Evolutionary conservation across 2,329 filamentous ascomycete species (phyloP).

Genomic region (Epicoccum nigrum): DNA sequence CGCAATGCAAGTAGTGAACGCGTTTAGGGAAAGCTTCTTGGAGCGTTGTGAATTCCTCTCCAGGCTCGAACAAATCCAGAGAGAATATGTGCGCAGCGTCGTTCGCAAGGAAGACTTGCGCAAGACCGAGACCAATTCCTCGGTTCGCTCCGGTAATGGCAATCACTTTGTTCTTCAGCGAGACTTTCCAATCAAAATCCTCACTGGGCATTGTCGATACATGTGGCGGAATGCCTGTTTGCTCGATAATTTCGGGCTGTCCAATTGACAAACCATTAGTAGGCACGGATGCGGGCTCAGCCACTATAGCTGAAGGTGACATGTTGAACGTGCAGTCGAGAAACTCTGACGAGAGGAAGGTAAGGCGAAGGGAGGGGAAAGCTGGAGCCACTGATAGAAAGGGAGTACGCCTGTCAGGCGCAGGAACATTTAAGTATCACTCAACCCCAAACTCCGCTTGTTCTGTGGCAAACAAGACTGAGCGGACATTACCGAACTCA

Average conservation of each 20-base stretch:
- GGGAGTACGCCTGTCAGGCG: constrained; percentile 16
- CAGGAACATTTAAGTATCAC: constrained; percentile 30
- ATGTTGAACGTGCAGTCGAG: constrained; percentile 21
- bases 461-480: constrained; percentile 17
- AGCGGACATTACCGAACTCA: constrained; percentile 10
- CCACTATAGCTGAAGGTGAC: constrained; percentile 38
- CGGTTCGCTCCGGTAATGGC: constrained; percentile 39
- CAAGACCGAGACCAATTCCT: constrained; percentile 55
- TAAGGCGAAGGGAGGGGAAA: constrained; percentile 15
- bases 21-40: constrained; percentile 51
- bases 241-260: constrained; percentile 29
- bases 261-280: constrained; percentile 21
- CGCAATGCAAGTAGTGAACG: constrained; percentile 54
- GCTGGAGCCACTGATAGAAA: constrained; percentile 1
- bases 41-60: constrained; percentile 54
- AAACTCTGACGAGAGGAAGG: constrained; percentile 22
- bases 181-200: constrained; percentile 55
- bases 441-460: constrained; percentile 16
- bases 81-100: constrained; percentile 56
- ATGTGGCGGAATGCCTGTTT: constrained; percentile 40
- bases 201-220: constrained; percentile 52
- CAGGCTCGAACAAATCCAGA: constrained; percentile 56
- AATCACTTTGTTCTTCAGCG: constrained; percentile 51
- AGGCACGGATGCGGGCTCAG: constrained; percentile 24
- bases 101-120: constrained; percentile 55